Conservation (phyloP, 768 basidiomycete genomes). For the Lentinula boryana region DNA sequence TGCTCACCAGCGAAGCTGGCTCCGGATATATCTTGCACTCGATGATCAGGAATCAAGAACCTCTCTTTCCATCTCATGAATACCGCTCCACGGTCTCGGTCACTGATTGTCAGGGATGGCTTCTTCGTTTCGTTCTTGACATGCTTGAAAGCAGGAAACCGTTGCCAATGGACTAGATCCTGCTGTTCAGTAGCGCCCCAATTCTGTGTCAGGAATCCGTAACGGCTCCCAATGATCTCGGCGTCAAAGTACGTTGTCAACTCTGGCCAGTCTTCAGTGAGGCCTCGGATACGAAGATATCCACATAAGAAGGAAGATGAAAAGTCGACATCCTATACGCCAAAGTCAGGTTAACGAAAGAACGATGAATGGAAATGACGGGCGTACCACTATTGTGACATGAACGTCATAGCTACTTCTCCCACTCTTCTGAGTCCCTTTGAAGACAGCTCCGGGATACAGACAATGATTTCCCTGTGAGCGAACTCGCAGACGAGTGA, state of each 20-base stretch:
- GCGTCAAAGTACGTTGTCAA: slow-evolving; percentile 96
- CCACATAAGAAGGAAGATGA: slow-evolving; percentile 81
- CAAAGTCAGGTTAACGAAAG: background rate
- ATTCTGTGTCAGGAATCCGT: slow-evolving; percentile 86
- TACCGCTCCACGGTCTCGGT: slow-evolving; percentile 72
- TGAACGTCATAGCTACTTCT: slow-evolving; percentile 92
- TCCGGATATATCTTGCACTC: slow-evolving; percentile 89
- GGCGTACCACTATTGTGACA: slow-evolving; percentile 84
- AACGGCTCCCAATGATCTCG: slow-evolving; percentile 86
- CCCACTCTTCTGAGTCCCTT: slow-evolving; percentile 91
- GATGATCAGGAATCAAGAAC: slow-evolving; percentile 93
- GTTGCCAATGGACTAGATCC: slow-evolving; percentile 91
- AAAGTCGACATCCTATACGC: slow-evolving; percentile 79
- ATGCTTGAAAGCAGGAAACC: slow-evolving; percentile 86
- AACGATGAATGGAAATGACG: slow-evolving; percentile 3
- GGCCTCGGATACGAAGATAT: slow-evolving; percentile 86
- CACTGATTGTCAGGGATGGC: slow-evolving; percentile 73
- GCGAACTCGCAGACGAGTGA: slow-evolving; percentile 70
- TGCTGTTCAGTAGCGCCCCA: slow-evolving; percentile 91
- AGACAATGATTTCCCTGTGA: slow-evolving; percentile 71
- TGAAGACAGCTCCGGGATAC: slow-evolving; percentile 84
- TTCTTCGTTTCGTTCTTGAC: slow-evolving; percentile 73
- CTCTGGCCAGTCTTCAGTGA: slow-evolving; percentile 93
- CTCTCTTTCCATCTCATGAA: slow-evolving; percentile 98
- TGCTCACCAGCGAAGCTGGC: slow-evolving; percentile 88